phyloP scores from a whole-genome alignment of 257 asterid genomes.

The Nicotiana sylvestris region DNA sequence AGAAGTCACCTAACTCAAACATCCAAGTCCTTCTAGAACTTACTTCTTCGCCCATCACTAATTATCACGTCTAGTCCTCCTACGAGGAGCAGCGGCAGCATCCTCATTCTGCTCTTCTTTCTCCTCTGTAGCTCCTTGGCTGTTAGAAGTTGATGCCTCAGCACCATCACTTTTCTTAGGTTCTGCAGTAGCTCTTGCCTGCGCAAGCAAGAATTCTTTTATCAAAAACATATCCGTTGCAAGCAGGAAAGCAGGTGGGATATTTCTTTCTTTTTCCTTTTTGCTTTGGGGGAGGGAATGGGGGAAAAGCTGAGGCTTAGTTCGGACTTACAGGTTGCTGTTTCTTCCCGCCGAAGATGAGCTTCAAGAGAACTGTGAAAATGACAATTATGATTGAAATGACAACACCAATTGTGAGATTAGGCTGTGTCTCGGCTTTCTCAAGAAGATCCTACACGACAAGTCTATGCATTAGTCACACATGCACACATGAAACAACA shows the following conservation, averaged over 20 bases:
- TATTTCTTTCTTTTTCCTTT: neutral
- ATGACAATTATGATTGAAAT: conserved; percentile 44
- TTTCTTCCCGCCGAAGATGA: conserved; percentile 85
- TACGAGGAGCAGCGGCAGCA: conserved; percentile 13
- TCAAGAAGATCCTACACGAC: conserved; percentile 60
- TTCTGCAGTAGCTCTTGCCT: conserved; percentile 48
- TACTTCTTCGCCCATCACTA: neutral
- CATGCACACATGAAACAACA: neutral
- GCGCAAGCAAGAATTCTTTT: neutral
- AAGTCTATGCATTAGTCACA: neutral
- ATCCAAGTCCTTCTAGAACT: neutral
- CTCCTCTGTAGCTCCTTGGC: conserved; percentile 45
- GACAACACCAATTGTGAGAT: conserved; percentile 63
- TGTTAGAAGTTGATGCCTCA: conserved; percentile 50
- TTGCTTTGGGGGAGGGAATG: neutral
- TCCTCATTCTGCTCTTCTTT: conserved; percentile 46
- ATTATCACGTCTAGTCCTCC: conserved; percentile 20
- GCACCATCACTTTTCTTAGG: conserved; percentile 44
- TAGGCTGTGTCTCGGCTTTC: conserved; percentile 86
- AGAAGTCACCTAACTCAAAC: neutral
- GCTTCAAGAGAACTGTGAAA: conserved; percentile 57
- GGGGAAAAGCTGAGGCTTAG: too few relatives aligned
- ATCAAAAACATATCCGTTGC: too few relatives aligned
- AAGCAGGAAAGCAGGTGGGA: neutral
- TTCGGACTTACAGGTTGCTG: conserved; percentile 44